Percentiles rank a stretch among this genome's conserved stretches.
Conservation (phyloP, 2,329 filamentous ascomycete species). For the Aspergillus novofumigatus region DNA sequence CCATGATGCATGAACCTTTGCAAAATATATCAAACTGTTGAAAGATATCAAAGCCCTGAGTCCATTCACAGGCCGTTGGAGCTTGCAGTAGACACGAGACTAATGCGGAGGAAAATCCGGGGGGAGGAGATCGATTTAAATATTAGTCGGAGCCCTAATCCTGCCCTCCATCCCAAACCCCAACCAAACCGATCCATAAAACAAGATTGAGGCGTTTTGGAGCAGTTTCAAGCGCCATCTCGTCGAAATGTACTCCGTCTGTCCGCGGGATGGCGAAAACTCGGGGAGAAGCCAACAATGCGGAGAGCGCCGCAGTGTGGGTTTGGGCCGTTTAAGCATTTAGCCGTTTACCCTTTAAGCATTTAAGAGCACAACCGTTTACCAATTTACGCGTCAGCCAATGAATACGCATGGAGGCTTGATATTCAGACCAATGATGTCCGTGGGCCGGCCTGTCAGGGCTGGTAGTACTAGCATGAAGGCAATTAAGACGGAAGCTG, state of each 20-base stretch:
- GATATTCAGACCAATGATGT: neutral
- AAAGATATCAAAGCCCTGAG: no score
- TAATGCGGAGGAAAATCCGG: neutral
- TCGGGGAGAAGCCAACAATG: neutral
- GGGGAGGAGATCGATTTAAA: neutral
- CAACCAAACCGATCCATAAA: neutral
- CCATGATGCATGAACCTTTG: slow-evolving; percentile 23
- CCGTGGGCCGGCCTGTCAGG: neutral
- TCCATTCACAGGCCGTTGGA: neutral
- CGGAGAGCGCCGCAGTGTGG: no score
- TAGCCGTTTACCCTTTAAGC: neutral
- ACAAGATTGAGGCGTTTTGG: neutral
- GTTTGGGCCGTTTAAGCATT: neutral
- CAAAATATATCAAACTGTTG: neutral
- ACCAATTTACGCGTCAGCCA: neutral
- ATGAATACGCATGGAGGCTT: neutral
- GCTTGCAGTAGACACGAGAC: neutral
- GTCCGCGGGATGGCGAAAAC: neutral
- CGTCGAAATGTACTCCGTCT: neutral
- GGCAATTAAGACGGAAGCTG: no score
- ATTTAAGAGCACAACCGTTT: neutral
- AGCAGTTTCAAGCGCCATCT: neutral
- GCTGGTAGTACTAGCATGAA: neutral
- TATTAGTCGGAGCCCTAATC: neutral
- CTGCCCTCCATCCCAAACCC: neutral